Conservation (phyloP, 495 filamentous ascomycete species). For the Aspergillus carlsbadensis region DNA sequence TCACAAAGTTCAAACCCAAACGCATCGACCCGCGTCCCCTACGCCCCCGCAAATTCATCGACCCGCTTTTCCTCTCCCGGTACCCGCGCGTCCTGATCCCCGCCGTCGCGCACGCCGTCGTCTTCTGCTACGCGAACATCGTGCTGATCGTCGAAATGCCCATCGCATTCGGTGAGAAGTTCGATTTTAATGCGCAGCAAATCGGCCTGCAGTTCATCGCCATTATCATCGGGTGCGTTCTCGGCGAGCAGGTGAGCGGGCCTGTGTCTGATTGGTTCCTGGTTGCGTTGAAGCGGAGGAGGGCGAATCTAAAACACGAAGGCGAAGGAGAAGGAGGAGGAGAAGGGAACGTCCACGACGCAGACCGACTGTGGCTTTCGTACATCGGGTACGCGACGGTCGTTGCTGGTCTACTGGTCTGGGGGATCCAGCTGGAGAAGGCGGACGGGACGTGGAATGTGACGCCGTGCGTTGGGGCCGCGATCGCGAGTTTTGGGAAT, state of each 20-base stretch:
- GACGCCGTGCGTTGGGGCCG: conserved; percentile 32
- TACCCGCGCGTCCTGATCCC: conserved; percentile 26
- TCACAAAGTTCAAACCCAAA: conserved; percentile 20
- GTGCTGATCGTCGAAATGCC: conserved; percentile 35
- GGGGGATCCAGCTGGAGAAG: conserved; percentile 30
- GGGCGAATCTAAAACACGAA: too few relatives aligned
- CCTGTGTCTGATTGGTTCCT: conserved; percentile 33
- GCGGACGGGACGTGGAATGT: conserved; percentile 30
- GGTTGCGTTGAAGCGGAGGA: conserved; percentile 7
- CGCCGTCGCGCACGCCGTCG: conserved; percentile 27
- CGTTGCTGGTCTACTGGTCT: conserved; percentile 28
- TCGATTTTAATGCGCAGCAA: conserved; percentile 33
- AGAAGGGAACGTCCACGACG: conserved; percentile 18
- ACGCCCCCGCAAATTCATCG: conserved; percentile 18
- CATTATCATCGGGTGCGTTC: conserved; percentile 34
- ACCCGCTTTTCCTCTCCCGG: conserved; percentile 21
- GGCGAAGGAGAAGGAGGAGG: too few relatives aligned
- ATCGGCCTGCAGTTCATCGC: conserved; percentile 38
- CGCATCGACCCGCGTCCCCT: conserved; percentile 21
- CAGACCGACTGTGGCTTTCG: conserved; percentile 35
- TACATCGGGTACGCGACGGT: conserved; percentile 31
- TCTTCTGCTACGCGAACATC: conserved; percentile 34
- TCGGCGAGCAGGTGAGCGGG: conserved; percentile 37
- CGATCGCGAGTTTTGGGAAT: conserved; percentile 35
- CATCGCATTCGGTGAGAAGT: conserved; percentile 29